Evolutionary conservation across 176 grass and related monocot species (phyloP).

Genomic region (Oryza punctata): DNA sequence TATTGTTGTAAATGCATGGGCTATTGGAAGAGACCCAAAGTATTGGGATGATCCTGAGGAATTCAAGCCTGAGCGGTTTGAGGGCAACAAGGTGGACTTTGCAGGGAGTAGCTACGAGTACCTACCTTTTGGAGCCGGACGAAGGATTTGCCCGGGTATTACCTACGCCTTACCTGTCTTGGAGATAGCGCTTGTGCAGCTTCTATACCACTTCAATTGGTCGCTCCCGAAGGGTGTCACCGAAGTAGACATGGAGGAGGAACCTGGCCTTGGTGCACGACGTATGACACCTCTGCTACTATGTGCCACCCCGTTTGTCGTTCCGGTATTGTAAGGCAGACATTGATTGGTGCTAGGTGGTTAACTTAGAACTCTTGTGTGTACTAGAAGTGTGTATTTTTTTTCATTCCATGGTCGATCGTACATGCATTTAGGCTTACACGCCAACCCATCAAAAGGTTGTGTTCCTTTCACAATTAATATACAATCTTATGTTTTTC

Average conservation of each 20-base stretch:
- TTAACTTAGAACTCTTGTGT: too few relatives aligned
- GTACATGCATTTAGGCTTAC: too few relatives aligned
- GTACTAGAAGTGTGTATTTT: too few relatives aligned
- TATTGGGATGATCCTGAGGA: neutral
- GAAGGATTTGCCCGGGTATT: neutral
- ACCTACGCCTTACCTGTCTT: neutral
- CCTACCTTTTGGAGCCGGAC: neutral
- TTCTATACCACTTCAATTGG: neutral
- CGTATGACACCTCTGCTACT: neutral
- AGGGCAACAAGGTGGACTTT: neutral
- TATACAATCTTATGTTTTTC: too few relatives aligned
- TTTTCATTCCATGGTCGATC: too few relatives aligned
- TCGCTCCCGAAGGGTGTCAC: neutral
- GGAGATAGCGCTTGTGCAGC: neutral
- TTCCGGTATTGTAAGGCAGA: too few relatives aligned
- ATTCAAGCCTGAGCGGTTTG: neutral
- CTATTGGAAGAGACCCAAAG: neutral
- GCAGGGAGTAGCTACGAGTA: neutral
- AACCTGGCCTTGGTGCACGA: neutral
- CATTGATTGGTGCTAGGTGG: too few relatives aligned
- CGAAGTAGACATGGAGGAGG: neutral
- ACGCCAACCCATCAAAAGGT: too few relatives aligned
- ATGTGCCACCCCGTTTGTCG: neutral
- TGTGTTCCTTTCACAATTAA: too few relatives aligned
- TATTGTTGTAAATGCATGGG: neutral